Base-by-base conservation (phyloP, 2,329 filamentous ascomycete genomes). In the Alternaria gaisen region DNA sequence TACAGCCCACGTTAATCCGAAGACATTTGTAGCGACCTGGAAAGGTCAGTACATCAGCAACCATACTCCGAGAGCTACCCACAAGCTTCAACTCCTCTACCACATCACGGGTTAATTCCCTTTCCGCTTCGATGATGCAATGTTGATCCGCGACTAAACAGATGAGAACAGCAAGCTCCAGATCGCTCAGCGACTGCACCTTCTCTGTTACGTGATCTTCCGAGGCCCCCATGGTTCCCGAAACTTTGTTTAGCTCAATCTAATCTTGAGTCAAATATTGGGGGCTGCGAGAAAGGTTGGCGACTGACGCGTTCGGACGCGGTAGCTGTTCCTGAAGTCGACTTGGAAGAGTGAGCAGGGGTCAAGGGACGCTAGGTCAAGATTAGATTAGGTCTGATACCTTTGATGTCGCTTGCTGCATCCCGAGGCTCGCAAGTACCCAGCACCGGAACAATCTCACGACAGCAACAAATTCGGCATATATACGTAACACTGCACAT, bases 91-190 rank as follows among this genome's bases (percentile, higher is more conserved):
- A 82, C 78, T 97, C 93, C 53, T 87, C 84, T 43, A 89, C 84
- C n/a, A 97, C 83, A 66, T 89, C 85, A 76, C 91, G 84, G 58
- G 94, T 80, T 53, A 83, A 81, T 36, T 86, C 81, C 5, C 81
- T 77, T 3, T 89, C 86, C 16, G 92, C 91, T 79, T 93, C 90
- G 73, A 98, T 88, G 70, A 98, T 88, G 80, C 93, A 97, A 78
- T 98, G 94, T 78, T 97, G 91, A 67, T 90, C 86, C 61, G 90
- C 88, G 64, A 93, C 85, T 53, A 98, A 86, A 74, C 91, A 94
- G 52, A 97, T 86, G 41, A 98, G 85, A 14, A 91, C 82, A 24
- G 94, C 95, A 61, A 98, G 87, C 80, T 97, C 94, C 41, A 97
- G 85, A 81, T 97, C 94, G 72, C 90, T 91, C 65, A 98, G 84